Evolutionary conservation across 257 asterid genomes (phyloP), one percentile per base, ranked within the genome.

Genomic region (Catharanthus roseus): DNA sequence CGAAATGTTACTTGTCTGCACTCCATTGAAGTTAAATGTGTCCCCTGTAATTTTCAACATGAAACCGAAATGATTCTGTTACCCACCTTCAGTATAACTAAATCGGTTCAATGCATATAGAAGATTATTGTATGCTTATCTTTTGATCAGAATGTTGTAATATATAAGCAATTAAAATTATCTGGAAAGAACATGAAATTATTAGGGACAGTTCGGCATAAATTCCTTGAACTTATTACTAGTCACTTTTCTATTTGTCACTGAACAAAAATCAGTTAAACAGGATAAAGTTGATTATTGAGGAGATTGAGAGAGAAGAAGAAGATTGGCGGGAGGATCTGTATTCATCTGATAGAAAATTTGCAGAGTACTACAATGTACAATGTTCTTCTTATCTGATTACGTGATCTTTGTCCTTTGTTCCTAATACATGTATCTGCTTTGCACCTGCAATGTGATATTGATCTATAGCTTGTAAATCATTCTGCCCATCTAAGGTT

Each of bases 231-330:
- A 36, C 49, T 26, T 64, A 9, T 38, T 50, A 18, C 3, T 51
- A 18, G 18, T 31, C 15, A 12, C 26, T 8, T 44, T 6, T 66
- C 10, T 45, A 1, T 29, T 11, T n/a, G 15, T 70, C n/a, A 11
- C 29, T 38, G 3, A 0, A 12, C 19, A 28, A 71, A 13, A 28
- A 53, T 71, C 69, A 56, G 70, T 41, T 76, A 61, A 42, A 77
- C 90, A 95, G 99, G 95, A 90, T 95, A 61, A 95, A 95, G 78
- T 72, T 91, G 90, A 88, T 87, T 58, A 87, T 83, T 70, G 99
- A 95, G 80, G 99, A 95, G 86, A 89, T 95, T 69, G 99, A 95
- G 88, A 88, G 97, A 80, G 97, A 95, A 85, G 99, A 91, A 88
- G 82, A 85, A 53, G 87, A 90, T 62, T 89, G 93, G 96, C 78